Evolutionary conservation across 768 basidiomycete genomes (phyloP).

Genomic region (Leucosporidium creatinivorum): DNA sequence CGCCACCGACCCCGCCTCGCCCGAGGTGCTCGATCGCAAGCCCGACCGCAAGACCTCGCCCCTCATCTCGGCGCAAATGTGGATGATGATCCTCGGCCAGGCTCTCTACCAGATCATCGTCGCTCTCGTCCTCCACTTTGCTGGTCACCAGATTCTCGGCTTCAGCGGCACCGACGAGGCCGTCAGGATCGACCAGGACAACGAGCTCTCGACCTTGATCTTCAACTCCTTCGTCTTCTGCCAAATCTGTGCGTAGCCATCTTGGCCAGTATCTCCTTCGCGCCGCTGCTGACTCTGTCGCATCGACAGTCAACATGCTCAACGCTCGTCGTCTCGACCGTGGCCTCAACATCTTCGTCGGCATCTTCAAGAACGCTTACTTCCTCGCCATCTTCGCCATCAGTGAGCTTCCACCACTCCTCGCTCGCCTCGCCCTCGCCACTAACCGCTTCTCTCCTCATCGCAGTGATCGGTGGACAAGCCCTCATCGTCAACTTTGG

Average conservation of each 20-base stretch:
- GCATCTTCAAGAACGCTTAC: conserved; percentile 68
- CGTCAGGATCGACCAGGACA: conserved; percentile 37
- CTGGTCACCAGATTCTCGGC: conserved; percentile 62
- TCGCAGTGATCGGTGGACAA: conserved; percentile 74
- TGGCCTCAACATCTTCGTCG: conserved; percentile 80
- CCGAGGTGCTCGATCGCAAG: conserved; percentile 69
- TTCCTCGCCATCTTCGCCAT: conserved; percentile 77
- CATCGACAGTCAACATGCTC: conserved; percentile 49
- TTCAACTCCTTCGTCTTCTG: conserved; percentile 99
- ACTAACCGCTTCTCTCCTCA: neutral
- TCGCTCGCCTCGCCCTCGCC: neutral
- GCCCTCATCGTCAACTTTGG: conserved; percentile 84
- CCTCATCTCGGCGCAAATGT: conserved; percentile 86
- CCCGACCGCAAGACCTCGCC: conserved; percentile 85
- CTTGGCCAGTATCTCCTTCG: neutral
- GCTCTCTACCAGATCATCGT: conserved; percentile 75
- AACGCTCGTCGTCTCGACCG: conserved; percentile 83
- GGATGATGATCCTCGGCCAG: conserved; percentile 84
- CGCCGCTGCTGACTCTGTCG: neutral
- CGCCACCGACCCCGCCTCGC: conserved; percentile 89
- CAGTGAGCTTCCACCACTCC: conserved; percentile 50
- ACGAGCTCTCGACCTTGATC: conserved; percentile 57
- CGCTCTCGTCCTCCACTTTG: conserved; percentile 84
- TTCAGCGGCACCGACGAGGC: conserved; percentile 34
- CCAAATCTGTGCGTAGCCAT: conserved; percentile 57